Base-by-base conservation (phyloP, 805 yeast genomes). In the Zygoascus ofunaensis region DNA sequence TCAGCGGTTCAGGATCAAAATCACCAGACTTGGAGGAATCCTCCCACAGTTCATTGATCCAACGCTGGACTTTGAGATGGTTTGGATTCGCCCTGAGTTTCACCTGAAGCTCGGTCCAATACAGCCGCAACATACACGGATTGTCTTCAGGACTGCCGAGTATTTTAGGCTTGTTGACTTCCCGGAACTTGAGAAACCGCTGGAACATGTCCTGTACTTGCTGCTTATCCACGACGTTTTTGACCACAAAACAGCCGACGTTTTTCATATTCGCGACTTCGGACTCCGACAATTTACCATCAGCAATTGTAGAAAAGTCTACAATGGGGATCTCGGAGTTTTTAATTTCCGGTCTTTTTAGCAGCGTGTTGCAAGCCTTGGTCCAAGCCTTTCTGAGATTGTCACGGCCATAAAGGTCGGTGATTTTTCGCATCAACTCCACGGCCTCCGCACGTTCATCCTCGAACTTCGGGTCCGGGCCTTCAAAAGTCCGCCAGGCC, bases 31-130 rank as follows among this genome's bases (percentile, higher is more conserved):
- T 8, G 30, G 30, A 26, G 12, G 30, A 26, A 20, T 36, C 39
- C 20, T 18, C 20, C 39, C 39, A 36, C 28, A 36, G 7, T 15
- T 21, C 23, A 17, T 36, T 36, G 39, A 36, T 36, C 39, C 39
- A 36, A 12, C 23, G 15, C 39, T 36, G 39, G 3, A 65, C 49
- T 44, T 53, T 49, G 19, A 57, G 46, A 33, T 66, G 51, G 15
- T 63, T 60, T 18, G 70, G 70, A 50, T 69, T 69, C 1, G 69
- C 58, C 24, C 74, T 53, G 3, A 71, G 70, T 43, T 55, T 57
- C 1, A 64, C 54, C 49, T 70, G 72, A 2, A 66, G 50, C 36
- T 59, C 57, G 1, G 71, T 56, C 73, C 73, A 70, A 48, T 62
- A 67, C 15, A 66, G 52, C 42, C 64, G 64, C 49, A 60, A 52